Conservation (phyloP, 2,329 filamentous ascomycete genomes). For the Trichoderma harzianum region DNA sequence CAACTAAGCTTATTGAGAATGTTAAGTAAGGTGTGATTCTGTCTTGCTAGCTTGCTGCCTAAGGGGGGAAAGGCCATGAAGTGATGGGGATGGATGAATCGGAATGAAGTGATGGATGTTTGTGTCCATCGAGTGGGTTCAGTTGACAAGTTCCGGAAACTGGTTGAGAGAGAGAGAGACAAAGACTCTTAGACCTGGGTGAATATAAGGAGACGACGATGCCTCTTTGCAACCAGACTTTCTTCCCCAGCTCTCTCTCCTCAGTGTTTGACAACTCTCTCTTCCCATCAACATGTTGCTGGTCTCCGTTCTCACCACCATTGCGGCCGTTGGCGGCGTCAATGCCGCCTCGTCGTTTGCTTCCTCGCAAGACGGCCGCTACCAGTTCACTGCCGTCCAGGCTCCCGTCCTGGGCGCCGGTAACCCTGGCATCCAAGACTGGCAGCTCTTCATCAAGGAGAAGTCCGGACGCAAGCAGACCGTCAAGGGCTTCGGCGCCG, state of each 20-base stretch:
- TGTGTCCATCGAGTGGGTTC: background rate
- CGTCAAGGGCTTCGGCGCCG: slow-evolving; percentile 41
- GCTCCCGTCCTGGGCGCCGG: slow-evolving; percentile 35
- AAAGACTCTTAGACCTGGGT: background rate
- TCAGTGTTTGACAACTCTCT: background rate
- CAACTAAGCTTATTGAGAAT: slow-evolving; percentile 11
- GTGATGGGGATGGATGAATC: background rate
- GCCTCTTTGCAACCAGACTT: background rate
- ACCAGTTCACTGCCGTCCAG: slow-evolving; percentile 33
- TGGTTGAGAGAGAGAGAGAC: background rate
- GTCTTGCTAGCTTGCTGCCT: background rate
- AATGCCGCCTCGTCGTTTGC: slow-evolving; percentile 22
- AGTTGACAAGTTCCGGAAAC: background rate
- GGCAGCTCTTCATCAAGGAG: slow-evolving; percentile 40
- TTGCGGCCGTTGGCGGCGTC: slow-evolving; percentile 13
- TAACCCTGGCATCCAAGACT: slow-evolving; percentile 34
- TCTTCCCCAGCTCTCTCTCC: background rate
- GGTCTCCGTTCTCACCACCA: slow-evolving; percentile 13
- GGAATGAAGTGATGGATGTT: background rate
- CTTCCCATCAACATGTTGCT: slow-evolving; percentile 9
- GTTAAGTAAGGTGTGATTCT: background rate
- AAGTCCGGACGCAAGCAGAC: slow-evolving; percentile 35
- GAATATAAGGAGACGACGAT: slow-evolving; percentile 17
- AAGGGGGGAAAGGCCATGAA: background rate
- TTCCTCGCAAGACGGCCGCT: slow-evolving; percentile 37